Conservation (phyloP, 2,329 filamentous ascomycete species). For the Fusarium camptoceras region DNA sequence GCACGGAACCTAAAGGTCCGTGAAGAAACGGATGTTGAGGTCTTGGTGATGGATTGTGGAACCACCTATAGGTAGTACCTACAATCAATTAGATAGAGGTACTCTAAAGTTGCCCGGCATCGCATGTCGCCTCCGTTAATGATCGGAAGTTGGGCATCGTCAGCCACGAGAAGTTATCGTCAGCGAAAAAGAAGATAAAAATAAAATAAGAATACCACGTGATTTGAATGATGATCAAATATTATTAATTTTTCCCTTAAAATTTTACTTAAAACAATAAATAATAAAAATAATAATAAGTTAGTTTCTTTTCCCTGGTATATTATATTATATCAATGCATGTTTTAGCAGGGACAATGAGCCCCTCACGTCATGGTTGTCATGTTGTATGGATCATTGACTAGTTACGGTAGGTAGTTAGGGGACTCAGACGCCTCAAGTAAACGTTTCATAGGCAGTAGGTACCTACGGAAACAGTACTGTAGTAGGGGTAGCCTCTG, state of each 20-base stretch:
- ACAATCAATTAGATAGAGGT: too few species aligned
- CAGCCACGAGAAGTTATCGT: conserved; percentile 29
- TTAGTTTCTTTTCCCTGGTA: not conserved
- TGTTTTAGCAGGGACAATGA: conserved; percentile 7
- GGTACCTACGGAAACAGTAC: not conserved
- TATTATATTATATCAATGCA: not conserved
- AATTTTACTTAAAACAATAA: too few species aligned
- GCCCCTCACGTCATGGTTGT: conserved; percentile 12
- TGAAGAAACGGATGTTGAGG: not conserved
- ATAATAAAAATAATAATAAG: too few species aligned
- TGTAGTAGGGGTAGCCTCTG: not conserved
- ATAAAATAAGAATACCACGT: not conserved
- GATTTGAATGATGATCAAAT: not conserved
- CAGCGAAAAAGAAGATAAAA: not conserved
- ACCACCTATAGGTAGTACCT: too few species aligned
- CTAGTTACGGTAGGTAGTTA: not conserved
- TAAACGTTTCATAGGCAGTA: conserved; percentile 1
- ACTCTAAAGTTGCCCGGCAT: too few species aligned
- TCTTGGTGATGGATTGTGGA: not conserved
- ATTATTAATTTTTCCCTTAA: too few species aligned
- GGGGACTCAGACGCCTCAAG: not conserved
- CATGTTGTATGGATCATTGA: not conserved
- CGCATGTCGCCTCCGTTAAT: conserved; percentile 1
- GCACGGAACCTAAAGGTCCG: not conserved
- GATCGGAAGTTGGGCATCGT: conserved; percentile 29